Conservation (phyloP, 257 asterid species). For the Fraxinus anomala region DNA sequence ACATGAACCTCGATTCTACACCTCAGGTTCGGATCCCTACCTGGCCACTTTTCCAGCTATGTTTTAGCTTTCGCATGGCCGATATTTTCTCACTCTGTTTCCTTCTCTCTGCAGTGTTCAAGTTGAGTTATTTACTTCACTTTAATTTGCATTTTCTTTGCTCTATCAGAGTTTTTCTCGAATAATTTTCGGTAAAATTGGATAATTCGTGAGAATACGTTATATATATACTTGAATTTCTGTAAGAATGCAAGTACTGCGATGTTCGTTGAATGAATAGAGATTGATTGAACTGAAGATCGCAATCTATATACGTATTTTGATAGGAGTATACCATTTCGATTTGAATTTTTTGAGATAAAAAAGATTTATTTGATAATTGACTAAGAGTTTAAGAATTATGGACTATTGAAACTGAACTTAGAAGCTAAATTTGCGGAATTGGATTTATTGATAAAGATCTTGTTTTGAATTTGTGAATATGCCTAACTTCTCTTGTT, state of each 20-base stretch:
- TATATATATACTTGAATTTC: neutral
- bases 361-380: neutral
- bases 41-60: slow-evolving; percentile 14
- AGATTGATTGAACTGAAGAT: slow-evolving; percentile 28
- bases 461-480: slow-evolving; percentile 22
- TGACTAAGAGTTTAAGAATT: slow-evolving; percentile 4
- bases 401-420: slow-evolving; percentile 22
- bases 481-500: slow-evolving; percentile 23
- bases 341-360: neutral
- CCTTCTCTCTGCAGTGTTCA: neutral
- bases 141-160: neutral
- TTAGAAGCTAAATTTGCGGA: slow-evolving; percentile 24
- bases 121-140: slow-evolving; percentile 7
- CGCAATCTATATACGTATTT: slow-evolving; percentile 33
- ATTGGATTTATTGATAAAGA: slow-evolving; percentile 19
- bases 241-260: neutral
- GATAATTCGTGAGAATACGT: neutral
- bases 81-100: slow-evolving; percentile 3
- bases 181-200: neutral
- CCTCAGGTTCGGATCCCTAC: slow-evolving; percentile 26
- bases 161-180: neutral
- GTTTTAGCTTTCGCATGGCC: slow-evolving; percentile 21
- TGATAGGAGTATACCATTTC: slow-evolving; percentile 11
- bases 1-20: neutral
- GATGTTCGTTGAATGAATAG: neutral